Percentiles rank a stretch among this genome's conserved stretches.
These are phyloP conservation scores for Pelargonium australe DNA, from an alignment of 441 rosid genomes.

Conservation along the genomic window DNA sequence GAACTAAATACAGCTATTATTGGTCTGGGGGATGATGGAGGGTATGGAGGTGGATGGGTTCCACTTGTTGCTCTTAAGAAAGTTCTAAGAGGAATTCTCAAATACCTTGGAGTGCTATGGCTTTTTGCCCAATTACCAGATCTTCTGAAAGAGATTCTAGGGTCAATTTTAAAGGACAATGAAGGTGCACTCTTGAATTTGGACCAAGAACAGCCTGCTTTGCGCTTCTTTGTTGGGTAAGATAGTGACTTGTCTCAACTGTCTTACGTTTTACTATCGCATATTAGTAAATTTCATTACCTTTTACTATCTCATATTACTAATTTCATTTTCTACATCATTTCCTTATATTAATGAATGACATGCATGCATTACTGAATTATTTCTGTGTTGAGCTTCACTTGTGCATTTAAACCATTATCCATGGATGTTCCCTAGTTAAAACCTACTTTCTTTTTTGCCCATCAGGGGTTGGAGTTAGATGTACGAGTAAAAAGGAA, in stretches of 20 bases:
- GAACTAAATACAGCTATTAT: conserved; percentile 93
- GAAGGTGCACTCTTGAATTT: conserved; percentile 94
- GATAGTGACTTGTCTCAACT: conserved; percentile 18
- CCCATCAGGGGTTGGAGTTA: neutral
- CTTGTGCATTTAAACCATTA: neutral
- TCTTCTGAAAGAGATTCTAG: conserved; percentile 79
- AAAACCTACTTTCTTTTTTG: neutral
- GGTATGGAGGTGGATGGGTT: conserved; percentile 99
- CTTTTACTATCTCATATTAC: neutral
- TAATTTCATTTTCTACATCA: neutral
- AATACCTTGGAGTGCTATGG: conserved; percentile 91
- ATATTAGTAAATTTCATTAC: neutral
- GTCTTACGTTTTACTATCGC: neutral
- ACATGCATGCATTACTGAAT: neutral
- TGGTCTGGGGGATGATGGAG: conserved; percentile 99
- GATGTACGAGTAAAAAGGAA: neutral
- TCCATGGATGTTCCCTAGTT: neutral
- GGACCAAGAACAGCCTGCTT: conserved; percentile 98
- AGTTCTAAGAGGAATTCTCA: conserved; percentile 86
- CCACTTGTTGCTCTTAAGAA: conserved; percentile 99
- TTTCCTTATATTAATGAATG: neutral
- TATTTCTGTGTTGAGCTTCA: neutral
- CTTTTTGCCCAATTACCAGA: conserved; percentile 80
- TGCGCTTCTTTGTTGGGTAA: conserved; percentile 99
- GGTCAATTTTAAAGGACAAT: conserved; percentile 88